These are phyloP conservation scores for Mycena amicta DNA, from an alignment of 768 basidiomycete genomes.

Conservation along the genomic window DNA sequence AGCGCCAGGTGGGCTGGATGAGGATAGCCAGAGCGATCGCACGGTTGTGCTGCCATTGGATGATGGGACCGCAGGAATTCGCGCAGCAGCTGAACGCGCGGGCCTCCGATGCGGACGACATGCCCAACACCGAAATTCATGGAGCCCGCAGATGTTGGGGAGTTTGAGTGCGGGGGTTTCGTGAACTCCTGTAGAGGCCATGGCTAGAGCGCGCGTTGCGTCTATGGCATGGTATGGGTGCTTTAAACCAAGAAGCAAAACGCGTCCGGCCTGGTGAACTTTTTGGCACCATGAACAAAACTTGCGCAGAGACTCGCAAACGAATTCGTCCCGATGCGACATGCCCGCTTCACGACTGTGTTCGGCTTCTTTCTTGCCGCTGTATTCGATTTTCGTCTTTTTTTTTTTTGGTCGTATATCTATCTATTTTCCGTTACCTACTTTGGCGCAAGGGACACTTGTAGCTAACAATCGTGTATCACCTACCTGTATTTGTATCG, in stretches of 20 bases:
- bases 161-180: not conserved
- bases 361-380: not conserved
- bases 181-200: not conserved
- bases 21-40: not conserved
- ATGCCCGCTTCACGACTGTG: not conserved
- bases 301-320: not conserved
- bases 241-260: not conserved
- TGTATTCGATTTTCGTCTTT: not conserved
- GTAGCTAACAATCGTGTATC: not conserved
- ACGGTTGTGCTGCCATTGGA: not conserved
- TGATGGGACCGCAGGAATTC: constrained; percentile 45
- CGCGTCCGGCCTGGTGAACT: no score
- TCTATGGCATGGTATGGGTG: not conserved
- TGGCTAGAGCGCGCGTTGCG: not conserved
- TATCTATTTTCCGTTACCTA: not conserved
- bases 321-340: not conserved
- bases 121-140: constrained; percentile 20
- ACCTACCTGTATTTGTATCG: not conserved
- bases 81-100: constrained; percentile 54
- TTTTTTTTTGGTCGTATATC: not conserved
- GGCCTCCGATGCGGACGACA: constrained; percentile 25
- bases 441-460: not conserved
- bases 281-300: no score
- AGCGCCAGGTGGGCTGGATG: not conserved
- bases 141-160: constrained; percentile 17